Base-by-base conservation (phyloP, 495 filamentous ascomycete species). In the Chaetomidium leptoderma region DNA sequence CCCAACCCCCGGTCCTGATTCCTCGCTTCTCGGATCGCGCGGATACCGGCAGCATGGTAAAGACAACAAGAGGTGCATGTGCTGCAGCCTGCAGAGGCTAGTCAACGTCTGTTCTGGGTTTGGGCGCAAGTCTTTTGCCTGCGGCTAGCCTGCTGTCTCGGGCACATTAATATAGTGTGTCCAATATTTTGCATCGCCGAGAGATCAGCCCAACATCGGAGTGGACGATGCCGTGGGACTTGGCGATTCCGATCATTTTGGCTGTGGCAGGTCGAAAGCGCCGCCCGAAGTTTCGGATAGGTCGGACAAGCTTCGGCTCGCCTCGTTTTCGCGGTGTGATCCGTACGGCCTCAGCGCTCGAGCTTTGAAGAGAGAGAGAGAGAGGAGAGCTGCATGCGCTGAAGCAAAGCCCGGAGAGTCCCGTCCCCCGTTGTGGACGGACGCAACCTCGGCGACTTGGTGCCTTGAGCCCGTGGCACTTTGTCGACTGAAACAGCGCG, bases 231-330 rank as follows among this genome's bases (percentile, higher is more conserved):
- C 39, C 37, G 51, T 60, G 51, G 37, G 29, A 55, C 58, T 60
- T 16, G 58, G 21, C 19, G 35, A n/a, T 55, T 33, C 49, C 49
- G 49, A 53, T 21, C 32, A 46, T 37, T 39, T 53, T 45, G 39
- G 29, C 21, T 36, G 56, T 37, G 47, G 32, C 45, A 37, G 7
- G 16, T 29, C 39, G 24, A 30, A 53, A 36, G 29, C n/a, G 9
- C 55, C 36, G 55, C 11, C 35, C 35, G 33, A 44, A 23, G n/a
- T n/a, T 9, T 5, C 35, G 29, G 30, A 13, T 5, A 13, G 24
- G 50, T 54, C 14, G 57, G 52, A 59, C 48, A 36, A 33, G 11
- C 16, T 51, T 59, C 56, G 55, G 57, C 57, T 60, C 33, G 49
- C 43, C 42, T 53, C 39, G 16, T 44, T 19, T 37, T 23, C 29